Conservation (phyloP, 176 grass and related monocot species). For the Chrysopogon serrulatus region DNA sequence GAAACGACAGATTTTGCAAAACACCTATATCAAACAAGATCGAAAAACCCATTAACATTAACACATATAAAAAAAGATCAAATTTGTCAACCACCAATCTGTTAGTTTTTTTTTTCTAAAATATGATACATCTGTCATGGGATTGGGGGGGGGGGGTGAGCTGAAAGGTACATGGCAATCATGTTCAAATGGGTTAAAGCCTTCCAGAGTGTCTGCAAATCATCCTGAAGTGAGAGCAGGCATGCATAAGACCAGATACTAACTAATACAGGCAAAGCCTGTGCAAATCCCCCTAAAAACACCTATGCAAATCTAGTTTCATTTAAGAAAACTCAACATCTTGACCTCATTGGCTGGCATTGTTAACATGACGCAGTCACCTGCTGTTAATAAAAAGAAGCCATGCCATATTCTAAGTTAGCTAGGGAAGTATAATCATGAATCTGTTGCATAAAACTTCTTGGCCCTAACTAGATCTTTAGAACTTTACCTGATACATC, state of each 20-base stretch:
- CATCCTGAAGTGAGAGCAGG: neutral
- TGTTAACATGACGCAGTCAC: constrained; percentile 44
- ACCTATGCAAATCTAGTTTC: too few relatives aligned
- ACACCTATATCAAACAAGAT: too few relatives aligned
- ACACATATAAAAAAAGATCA: too few relatives aligned
- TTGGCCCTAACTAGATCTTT: neutral
- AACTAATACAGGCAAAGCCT: neutral
- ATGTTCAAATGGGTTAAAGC: neutral
- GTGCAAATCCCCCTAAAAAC: too few relatives aligned
- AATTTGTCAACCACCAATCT: too few relatives aligned
- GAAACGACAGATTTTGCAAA: too few relatives aligned
- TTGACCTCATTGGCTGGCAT: constrained; percentile 52
- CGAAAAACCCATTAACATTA: too few relatives aligned
- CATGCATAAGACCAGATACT: neutral
- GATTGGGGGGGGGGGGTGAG: neutral
- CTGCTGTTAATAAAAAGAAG: constrained; percentile 44
- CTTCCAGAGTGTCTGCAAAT: neutral
- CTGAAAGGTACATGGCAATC: neutral
- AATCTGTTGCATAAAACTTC: neutral
- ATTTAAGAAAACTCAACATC: constrained; percentile 42
- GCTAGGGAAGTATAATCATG: neutral
- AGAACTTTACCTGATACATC: constrained; percentile 58
- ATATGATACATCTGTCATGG: constrained; percentile 10
- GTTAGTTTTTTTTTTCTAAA: too few relatives aligned
- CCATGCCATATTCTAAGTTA: constrained; percentile 3